phyloP scores from a whole-genome alignment of 2,329 filamentous ascomycete genomes.

The Sporothrix variecibatus region DNA sequence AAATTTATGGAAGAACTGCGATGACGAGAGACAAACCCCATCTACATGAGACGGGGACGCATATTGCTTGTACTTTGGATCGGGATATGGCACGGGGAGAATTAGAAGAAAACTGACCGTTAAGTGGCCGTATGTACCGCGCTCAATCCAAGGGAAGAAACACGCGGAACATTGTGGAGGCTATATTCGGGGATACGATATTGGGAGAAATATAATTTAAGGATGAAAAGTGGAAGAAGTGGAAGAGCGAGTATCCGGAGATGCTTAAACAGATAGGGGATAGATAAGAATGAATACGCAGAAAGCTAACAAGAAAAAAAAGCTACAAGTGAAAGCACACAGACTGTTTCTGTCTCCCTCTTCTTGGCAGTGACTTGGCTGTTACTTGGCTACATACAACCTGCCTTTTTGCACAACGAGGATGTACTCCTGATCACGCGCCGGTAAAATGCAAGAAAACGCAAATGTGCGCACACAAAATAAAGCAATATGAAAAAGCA shows the following conservation, averaged over 20 bases:
- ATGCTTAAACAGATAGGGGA: background rate
- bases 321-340: background rate
- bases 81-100: background rate
- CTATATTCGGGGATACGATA: background rate
- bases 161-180: background rate
- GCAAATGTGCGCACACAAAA: background rate
- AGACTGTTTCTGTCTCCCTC: background rate
- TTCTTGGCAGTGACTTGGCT: background rate
- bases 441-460: background rate
- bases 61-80: background rate
- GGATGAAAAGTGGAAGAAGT: background rate
- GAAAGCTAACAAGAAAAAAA: background rate
- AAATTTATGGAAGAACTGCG: background rate
- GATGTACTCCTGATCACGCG: background rate
- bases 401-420: background rate
- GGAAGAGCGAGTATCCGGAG: background rate
- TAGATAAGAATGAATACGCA: background rate
- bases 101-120: background rate
- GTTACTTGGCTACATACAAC: background rate
- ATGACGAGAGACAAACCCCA: background rate
- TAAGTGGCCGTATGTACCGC: background rate
- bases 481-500: background rate
- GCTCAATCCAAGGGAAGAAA: background rate
- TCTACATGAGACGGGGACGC: background rate
- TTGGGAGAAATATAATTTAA: background rate